Evolutionary conservation across 495 filamentous ascomycete species (phyloP).

Genomic region (Aspergillus wentii): DNA sequence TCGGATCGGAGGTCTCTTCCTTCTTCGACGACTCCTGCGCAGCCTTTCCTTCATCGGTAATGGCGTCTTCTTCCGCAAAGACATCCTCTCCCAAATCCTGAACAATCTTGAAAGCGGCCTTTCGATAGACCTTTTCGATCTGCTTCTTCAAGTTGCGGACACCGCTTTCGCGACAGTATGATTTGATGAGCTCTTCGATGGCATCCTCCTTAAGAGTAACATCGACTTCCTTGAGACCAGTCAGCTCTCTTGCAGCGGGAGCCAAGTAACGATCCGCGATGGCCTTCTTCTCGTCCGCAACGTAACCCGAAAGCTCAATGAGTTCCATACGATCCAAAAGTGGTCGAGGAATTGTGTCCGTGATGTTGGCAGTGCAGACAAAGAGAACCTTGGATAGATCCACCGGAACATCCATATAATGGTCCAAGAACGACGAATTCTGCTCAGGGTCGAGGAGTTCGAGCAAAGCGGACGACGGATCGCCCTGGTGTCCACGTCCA

Average conservation of each 20-base stretch:
- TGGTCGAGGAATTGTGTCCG: conserved; percentile 93
- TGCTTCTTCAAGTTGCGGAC: conserved; percentile 99
- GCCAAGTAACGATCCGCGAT: conserved; percentile 92
- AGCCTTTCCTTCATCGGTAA: conserved; percentile 85
- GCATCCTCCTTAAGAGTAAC: conserved; percentile 78
- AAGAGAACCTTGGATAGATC: conserved; percentile 98
- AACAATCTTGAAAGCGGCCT: conserved; percentile 94
- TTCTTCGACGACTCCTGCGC: conserved; percentile 69
- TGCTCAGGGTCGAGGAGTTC: conserved; percentile 97
- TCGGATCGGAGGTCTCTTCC: conserved; percentile 52
- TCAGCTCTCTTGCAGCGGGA: conserved; percentile 84
- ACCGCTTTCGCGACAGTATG: conserved; percentile 93
- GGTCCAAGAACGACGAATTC: conserved; percentile 94
- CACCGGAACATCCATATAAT: conserved; percentile 98
- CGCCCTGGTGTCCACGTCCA: conserved; percentile 90
- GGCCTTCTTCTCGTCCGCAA: conserved; percentile 98
- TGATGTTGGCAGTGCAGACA: conserved; percentile 99
- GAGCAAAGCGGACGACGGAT: conserved; percentile 89
- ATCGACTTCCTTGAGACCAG: conserved; percentile 85
- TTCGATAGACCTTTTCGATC: conserved; percentile 98
- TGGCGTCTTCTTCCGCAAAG: conserved; percentile 72
- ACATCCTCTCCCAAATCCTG: conserved; percentile 88
- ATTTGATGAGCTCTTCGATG: conserved; percentile 96
- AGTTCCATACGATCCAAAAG: conserved; percentile 97
- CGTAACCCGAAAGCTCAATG: conserved; percentile 94